A percentile compares a stretch with the other conserved stretches of the same genome.
Conservation (phyloP, 805 yeast species). For the Hermanozyma aechmeae region DNA sequence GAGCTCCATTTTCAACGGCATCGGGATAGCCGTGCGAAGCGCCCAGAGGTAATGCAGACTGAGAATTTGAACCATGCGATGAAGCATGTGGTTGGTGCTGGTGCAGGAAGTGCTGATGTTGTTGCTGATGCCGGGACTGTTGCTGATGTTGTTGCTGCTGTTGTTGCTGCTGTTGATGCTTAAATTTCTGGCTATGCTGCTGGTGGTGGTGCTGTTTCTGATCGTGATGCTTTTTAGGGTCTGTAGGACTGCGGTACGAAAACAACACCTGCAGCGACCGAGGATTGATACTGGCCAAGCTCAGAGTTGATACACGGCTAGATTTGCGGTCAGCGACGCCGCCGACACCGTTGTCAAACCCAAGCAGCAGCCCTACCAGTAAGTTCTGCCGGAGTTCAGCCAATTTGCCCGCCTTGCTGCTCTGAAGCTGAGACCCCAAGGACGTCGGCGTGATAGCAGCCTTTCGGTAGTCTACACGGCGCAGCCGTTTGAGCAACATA, state of each 20-base stretch:
- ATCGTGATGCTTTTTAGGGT: slow-evolving; percentile 1
- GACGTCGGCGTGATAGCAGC: slow-evolving; percentile 4
- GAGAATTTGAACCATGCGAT: too few species aligned
- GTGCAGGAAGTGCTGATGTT: background rate
- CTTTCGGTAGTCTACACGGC: slow-evolving; percentile 32
- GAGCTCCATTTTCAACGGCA: too few species aligned
- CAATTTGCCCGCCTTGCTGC: slow-evolving; percentile 14
- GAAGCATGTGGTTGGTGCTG: slow-evolving; percentile 1
- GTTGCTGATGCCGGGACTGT: background rate
- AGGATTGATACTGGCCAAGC: slow-evolving; percentile 11
- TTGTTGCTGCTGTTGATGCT: slow-evolving; percentile 1
- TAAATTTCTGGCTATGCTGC: background rate
- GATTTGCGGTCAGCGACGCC: too few species aligned
- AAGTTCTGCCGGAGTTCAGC: slow-evolving; percentile 16
- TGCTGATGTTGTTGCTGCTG: background rate
- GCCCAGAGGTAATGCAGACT: too few species aligned
- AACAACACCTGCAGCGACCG: slow-evolving; percentile 27
- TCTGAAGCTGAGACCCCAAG: slow-evolving; percentile 18
- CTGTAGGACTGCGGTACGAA: slow-evolving; percentile 21
- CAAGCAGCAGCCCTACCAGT: too few species aligned
- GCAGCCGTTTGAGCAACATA: slow-evolving; percentile 16
- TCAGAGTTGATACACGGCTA: too few species aligned
- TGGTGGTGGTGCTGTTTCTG: slow-evolving; percentile 1
- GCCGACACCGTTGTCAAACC: too few species aligned
- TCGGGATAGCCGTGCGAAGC: too few species aligned